These are phyloP conservation scores for Phytopythium ostracodes DNA, from an alignment of 352 stramenopile species.

Conservation along the genomic window DNA sequence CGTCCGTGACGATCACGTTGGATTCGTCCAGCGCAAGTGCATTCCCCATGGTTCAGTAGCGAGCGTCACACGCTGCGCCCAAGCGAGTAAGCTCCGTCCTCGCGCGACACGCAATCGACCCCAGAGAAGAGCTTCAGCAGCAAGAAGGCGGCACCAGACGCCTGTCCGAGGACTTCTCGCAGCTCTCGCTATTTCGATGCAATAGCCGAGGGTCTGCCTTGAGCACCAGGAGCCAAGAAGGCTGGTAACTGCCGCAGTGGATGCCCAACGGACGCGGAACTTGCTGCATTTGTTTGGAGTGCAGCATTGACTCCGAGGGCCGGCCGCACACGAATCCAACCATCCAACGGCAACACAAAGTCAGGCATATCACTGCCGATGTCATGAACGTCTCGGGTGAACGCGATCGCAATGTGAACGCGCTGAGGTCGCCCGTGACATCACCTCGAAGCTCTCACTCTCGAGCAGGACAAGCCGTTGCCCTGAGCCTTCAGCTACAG, in stretches of 20 bases:
- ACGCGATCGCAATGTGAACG: neutral
- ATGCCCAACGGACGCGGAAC: neutral
- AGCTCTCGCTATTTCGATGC: neutral
- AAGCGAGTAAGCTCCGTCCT: neutral
- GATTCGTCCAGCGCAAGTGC: constrained; percentile 24
- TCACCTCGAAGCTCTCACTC: constrained; percentile 1
- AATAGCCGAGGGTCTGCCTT: neutral
- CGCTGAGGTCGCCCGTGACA: neutral
- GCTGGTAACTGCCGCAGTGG: neutral
- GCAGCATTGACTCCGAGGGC: neutral
- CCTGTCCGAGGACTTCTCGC: neutral
- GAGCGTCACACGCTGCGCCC: neutral
- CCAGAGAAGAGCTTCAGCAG: neutral
- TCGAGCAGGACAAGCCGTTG: constrained; percentile 1
- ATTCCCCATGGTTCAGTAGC: constrained; percentile 30
- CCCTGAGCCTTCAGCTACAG: neutral
- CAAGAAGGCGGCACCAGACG: neutral
- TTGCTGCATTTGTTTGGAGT: neutral
- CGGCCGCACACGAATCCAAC: neutral
- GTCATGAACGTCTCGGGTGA: neutral
- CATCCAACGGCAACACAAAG: neutral
- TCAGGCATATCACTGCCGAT: neutral
- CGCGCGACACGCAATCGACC: neutral
- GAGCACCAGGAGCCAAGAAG: neutral
- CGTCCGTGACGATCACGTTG: constrained; percentile 38